Evolutionary conservation across 2,329 filamentous ascomycete species (phyloP).

Genomic region (Colletotrichum agaves): DNA sequence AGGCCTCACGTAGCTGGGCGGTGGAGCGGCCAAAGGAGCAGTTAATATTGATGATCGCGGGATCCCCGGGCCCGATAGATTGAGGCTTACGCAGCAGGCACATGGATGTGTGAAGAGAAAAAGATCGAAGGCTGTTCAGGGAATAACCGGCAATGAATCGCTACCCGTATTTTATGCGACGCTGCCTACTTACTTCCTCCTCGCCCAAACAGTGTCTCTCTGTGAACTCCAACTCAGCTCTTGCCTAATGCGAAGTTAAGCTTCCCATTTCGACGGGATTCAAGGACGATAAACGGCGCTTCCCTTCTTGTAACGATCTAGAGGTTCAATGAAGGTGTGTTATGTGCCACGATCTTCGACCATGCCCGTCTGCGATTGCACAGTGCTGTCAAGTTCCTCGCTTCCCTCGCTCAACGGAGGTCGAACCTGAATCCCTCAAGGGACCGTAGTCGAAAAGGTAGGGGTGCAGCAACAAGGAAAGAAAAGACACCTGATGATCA

Average conservation of each 20-base stretch:
- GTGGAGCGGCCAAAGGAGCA: conserved; percentile 25
- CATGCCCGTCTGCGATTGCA: conserved; percentile 3
- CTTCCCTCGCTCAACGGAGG: conserved; percentile 1
- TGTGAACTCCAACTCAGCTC: background rate
- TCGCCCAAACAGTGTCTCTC: conserved; percentile 17
- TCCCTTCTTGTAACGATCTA: background rate
- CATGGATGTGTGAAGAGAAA: conserved; percentile 22
- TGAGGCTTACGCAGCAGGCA: conserved; percentile 35
- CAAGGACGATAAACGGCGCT: background rate
- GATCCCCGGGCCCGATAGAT: conserved; percentile 30
- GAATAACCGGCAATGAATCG: conserved; percentile 22
- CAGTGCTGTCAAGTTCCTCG: conserved; percentile 18
- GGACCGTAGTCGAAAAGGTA: background rate
- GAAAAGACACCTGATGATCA: conserved; percentile 20
- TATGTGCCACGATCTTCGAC: conserved; percentile 1
- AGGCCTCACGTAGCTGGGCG: conserved; percentile 14
- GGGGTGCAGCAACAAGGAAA: background rate
- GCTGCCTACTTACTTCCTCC: background rate
- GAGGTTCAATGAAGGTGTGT: background rate
- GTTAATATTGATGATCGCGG: conserved; percentile 33
- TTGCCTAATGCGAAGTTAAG: conserved; percentile 25
- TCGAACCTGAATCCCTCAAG: background rate
- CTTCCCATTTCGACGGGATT: conserved; percentile 16
- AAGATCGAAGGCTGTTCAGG: background rate
- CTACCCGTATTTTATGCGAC: background rate